phyloP scores from a whole-genome alignment of 2,329 filamentous ascomycete species.

The Arthrinium puccinioides region DNA sequence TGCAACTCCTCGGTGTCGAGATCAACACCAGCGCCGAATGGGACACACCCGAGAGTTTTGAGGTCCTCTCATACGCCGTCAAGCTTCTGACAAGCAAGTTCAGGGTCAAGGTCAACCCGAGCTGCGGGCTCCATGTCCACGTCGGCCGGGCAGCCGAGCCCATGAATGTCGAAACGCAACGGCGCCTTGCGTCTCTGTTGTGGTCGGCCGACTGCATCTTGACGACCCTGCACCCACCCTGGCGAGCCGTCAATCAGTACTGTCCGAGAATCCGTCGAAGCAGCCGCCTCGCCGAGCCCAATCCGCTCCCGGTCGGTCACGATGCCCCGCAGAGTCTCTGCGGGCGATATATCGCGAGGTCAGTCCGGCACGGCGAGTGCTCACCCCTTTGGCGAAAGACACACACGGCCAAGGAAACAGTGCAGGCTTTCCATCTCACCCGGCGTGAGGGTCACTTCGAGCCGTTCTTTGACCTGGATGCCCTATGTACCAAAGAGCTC shows the following conservation, averaged over 20 bases:
- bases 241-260: background rate
- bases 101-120: constrained; percentile 7
- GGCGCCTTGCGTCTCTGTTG: constrained; percentile 7
- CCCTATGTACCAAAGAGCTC: too few relatives aligned
- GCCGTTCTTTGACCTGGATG: constrained; percentile 8
- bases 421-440: constrained; percentile 3
- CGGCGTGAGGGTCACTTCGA: constrained; percentile 5
- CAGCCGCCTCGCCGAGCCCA: constrained; percentile 2
- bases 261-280: background rate
- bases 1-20: constrained; percentile 6
- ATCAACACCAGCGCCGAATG: constrained; percentile 7
- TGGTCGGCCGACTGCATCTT: constrained; percentile 11
- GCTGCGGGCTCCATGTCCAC: constrained; percentile 13
- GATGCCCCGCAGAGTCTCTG: background rate
- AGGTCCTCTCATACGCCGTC: constrained; percentile 7
- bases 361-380: constrained; percentile 9
- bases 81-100: constrained; percentile 3
- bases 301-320: background rate
- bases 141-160: constrained; percentile 9
- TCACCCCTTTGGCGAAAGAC: constrained; percentile 6
- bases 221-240: constrained; percentile 7
- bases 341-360: constrained; percentile 3
- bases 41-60: constrained; percentile 6
- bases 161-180: constrained; percentile 5
- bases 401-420: background rate